Base-by-base conservation (phyloP, 768 basidiomycete species). In the Tylopilus plumbeoviolaceoides region DNA sequence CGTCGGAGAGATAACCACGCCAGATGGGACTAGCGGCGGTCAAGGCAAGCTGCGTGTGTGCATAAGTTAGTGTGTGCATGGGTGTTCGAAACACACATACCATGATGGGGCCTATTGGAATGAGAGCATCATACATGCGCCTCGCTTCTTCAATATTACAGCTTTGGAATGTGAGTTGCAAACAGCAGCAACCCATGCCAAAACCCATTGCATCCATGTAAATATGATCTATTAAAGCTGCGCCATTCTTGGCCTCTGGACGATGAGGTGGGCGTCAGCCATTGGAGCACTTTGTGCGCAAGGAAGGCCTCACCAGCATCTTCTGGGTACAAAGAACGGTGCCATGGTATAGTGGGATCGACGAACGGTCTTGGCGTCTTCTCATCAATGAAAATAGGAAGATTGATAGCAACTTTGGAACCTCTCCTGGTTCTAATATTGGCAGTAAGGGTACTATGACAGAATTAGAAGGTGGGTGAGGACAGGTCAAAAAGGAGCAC, bases 121-220 rank as follows among this genome's bases (percentile, higher is more conserved):
- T 85, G 47, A 99, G 77, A n/a, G 90, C 91, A 67, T 99, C 97
- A 67, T 99, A 99, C 72, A 98, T 83, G 50, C 90, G 78, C 64
- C 92, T 79, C 11, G 97, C 94, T 67, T 99, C 94, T 30, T 81
- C 78, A 25, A 99, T 84, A 72, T 92, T 93, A 71, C 92, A 97
- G 3, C 94, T 88, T 70, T 99, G 97, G 74, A 98, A 98, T 14
- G 97, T 99, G 55, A 98, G 78, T 64, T 99, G 97, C 47, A 99
- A 77, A 70, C 97, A 98, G 63, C 92, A 95, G 60, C 95, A 98
- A 7, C 97, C 97, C 97, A 98, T 99, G 44, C 97, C 97, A 69
- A 99, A 99, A 27, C 95, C 95, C 97, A 98, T 98, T 9, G 97
- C 95, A 69, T 99, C 97, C 76, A 98, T 81, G 68, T 98, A 98